Base-by-base conservation (phyloP, 257 asterid genomes). In the Mentha longifolia region DNA sequence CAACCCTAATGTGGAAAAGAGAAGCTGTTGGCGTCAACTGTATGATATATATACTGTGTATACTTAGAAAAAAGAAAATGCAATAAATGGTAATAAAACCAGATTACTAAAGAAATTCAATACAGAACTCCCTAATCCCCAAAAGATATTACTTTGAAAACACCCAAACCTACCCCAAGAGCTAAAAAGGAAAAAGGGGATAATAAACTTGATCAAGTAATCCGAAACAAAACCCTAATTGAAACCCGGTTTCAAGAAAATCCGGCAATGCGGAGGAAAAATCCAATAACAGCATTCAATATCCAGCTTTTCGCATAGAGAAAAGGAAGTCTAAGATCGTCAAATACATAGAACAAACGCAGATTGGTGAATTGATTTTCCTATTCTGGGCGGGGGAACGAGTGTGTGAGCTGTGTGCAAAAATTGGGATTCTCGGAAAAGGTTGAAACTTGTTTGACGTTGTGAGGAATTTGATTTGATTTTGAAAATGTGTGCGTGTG, bases 211-310 rank as follows among this genome's bases (percentile, higher is more conserved):
- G 80, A 78, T 76, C 85, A 73, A 49, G 62, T 74, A 68, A 80
- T 70, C 73, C 11, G 69, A 65, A 43, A 79, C 78, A 79, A 77
- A 81, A 77, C 84, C 88, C 84, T 79, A 79, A 79, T 74, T 46
- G 45, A 68, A 83, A 57, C 68, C 43, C 35, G 55, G 61, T 25
- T 33, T 30, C 70, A 65, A 11, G 39, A 20, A 31, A 65, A 67
- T 20, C 56, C 67, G 61, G 69, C 76, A 84, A 75, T 83, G 88
- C 69, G 61, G 61, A 71, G 37, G 45, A 56, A 15, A 50, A 74
- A 57, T 76, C 80, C 35, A 75, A 77, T 10, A 71, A 63, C 61
- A 68, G 5, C 75, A 74, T 42, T 56, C 59, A 59, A 76, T 67
- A 43, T 12, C 47, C 55, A 41, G 4, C 28, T 42, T 3, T 61